A percentile compares a stretch with the other conserved stretches of the same genome.
These are phyloP conservation scores for Lentinus polychrous DNA, from an alignment of 1,284 basidiomycete genomes.

Conservation along the genomic window DNA sequence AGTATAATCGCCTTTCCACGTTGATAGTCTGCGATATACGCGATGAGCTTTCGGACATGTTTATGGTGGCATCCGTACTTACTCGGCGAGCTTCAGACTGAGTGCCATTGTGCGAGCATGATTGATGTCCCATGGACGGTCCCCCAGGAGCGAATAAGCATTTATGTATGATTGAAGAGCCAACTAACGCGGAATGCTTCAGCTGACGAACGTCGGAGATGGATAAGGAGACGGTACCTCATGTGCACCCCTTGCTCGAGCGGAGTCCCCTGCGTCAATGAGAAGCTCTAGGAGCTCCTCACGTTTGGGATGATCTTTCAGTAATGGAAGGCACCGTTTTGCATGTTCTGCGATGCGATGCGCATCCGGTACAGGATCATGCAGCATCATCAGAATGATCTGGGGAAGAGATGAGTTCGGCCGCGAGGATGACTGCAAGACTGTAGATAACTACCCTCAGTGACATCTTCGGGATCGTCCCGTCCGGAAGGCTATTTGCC, in stretches of 20 bases:
- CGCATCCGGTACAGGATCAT: constrained; percentile 50
- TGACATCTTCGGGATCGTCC: constrained; percentile 60
- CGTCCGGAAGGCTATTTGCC: constrained; percentile 40
- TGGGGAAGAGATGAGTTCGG: constrained; percentile 17
- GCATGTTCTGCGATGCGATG: constrained; percentile 65
- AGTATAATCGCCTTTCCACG: constrained; percentile 53
- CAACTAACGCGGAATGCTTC: constrained; percentile 30
- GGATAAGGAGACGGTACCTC: constrained; percentile 36
- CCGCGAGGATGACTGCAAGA: neutral
- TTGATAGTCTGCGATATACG: constrained; percentile 36
- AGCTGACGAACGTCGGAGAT: neutral
- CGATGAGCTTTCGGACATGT: neutral
- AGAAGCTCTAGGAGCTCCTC: constrained; percentile 54
- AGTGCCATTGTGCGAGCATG: constrained; percentile 42
- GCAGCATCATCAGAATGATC: constrained; percentile 68
- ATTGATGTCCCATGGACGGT: constrained; percentile 47
- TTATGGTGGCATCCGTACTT: constrained; percentile 22
- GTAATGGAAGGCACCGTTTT: constrained; percentile 54
- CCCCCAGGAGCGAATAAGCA: constrained; percentile 45
- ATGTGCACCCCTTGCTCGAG: constrained; percentile 62
- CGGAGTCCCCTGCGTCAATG: constrained; percentile 62
- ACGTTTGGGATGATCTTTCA: constrained; percentile 52
- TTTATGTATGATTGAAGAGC: constrained; percentile 54
- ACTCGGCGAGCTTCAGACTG: constrained; percentile 54
- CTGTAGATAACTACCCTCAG: constrained; percentile 37